phyloP scores from a whole-genome alignment of 2,329 filamentous ascomycete species.

The Xylariales sp. region DNA sequence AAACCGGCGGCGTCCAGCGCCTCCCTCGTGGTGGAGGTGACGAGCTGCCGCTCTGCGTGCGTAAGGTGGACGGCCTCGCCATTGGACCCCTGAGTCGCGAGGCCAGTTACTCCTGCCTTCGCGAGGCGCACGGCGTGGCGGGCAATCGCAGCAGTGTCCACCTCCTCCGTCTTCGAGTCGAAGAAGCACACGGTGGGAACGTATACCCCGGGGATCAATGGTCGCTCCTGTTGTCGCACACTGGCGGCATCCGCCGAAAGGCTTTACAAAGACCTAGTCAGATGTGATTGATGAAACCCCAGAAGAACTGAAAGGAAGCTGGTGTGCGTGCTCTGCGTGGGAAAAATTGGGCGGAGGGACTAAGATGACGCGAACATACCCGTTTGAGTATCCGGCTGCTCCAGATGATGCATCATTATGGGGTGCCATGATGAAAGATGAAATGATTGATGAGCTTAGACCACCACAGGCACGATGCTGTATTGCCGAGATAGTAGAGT shows the following conservation, averaged over 20 bases:
- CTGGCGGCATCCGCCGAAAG: constrained; percentile 18
- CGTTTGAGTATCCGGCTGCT: constrained; percentile 25
- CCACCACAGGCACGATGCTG: too few relatives aligned
- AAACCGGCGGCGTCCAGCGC: constrained; percentile 66
- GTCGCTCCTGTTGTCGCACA: constrained; percentile 28
- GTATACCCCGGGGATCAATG: constrained; percentile 55
- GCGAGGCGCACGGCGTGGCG: constrained; percentile 66
- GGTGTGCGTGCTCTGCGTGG: too few relatives aligned
- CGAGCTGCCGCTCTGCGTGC: constrained; percentile 62
- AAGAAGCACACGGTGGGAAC: constrained; percentile 75
- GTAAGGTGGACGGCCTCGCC: constrained; percentile 78
- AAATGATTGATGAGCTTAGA: too few relatives aligned
- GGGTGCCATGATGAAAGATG: constrained; percentile 34
- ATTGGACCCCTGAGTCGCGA: constrained; percentile 77
- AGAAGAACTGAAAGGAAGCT: too few relatives aligned
- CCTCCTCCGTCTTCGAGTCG: constrained; percentile 57
- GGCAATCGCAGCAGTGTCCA: constrained; percentile 59
- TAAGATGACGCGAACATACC: constrained; percentile 19
- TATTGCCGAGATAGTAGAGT: too few relatives aligned
- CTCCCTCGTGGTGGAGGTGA: constrained; percentile 65
- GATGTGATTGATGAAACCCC: constrained; percentile 11
- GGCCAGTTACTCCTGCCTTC: constrained; percentile 65
- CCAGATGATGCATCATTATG: constrained; percentile 31
- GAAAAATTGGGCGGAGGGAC: constrained; percentile 15
- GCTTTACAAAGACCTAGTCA: constrained; percentile 24